Percentiles rank a stretch among this genome's conserved stretches.
These are phyloP conservation scores for Cynanchum wilfordii DNA, from an alignment of 257 asterid genomes.

Conservation along the genomic window DNA sequence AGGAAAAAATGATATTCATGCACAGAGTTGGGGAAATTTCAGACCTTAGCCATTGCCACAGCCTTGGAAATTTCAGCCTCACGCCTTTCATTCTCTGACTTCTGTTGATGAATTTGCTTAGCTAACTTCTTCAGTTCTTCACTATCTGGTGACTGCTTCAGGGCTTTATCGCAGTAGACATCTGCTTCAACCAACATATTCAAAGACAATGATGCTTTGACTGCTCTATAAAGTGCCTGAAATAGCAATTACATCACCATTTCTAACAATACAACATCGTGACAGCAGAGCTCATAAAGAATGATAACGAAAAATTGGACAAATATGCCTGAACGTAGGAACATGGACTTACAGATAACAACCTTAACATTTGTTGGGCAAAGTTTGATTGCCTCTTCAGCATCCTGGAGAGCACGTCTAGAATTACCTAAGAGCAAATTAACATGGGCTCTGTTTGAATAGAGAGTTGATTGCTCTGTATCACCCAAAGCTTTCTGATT, in stretches of 20 bases:
- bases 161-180: conserved; percentile 62
- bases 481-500: conserved; percentile 75
- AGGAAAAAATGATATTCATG: background rate
- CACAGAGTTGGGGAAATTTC: conserved; percentile 16
- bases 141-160: conserved; percentile 61
- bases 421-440: conserved; percentile 73
- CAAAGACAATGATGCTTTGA: conserved; percentile 67
- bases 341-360: conserved; percentile 15
- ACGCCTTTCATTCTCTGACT: conserved; percentile 40
- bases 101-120: conserved; percentile 47
- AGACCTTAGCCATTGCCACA: conserved; percentile 62
- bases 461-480: conserved; percentile 56
- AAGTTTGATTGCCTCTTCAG: conserved; percentile 70
- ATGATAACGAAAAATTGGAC: background rate
- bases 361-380: conserved; percentile 73
- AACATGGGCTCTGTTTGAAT: conserved; percentile 90
- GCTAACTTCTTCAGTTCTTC: conserved; percentile 68
- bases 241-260: conserved; percentile 1
- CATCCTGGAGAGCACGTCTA: conserved; percentile 82
- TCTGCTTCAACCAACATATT: conserved; percentile 71
- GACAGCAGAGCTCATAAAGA: background rate
- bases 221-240: conserved; percentile 85
- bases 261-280: background rate
- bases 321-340: background rate
- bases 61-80: conserved; percentile 60